phyloP scores from a whole-genome alignment of 176 grass and related monocot genomes.

The Avena atlantica region DNA sequence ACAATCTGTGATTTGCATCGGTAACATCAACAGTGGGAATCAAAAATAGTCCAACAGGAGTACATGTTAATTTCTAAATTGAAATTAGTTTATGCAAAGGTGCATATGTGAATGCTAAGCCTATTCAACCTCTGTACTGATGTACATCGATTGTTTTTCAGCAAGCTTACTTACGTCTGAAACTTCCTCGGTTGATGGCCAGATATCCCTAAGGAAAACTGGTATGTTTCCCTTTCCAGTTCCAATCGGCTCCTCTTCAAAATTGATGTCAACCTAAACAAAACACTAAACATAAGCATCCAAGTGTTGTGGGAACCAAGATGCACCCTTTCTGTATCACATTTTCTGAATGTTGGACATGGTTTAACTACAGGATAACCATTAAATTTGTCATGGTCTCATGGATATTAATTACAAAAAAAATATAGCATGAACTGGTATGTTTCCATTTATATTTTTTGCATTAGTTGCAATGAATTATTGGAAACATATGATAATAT shows the following conservation, averaged over 20 bases:
- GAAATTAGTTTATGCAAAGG: not conserved
- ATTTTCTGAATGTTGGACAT: not conserved
- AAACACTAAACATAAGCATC: not conserved
- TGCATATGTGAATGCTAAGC: constrained; percentile 3
- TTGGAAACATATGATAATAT: not conserved
- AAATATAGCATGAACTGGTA: not conserved
- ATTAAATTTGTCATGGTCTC: not conserved
- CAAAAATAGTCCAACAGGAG: not conserved
- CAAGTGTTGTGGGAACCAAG: not conserved
- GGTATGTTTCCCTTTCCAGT: not conserved
- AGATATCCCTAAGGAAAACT: constrained; percentile 70
- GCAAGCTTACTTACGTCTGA: constrained; percentile 35
- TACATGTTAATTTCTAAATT: not conserved
- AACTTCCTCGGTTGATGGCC: constrained; percentile 76
- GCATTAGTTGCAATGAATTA: not conserved
- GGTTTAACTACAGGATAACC: constrained; percentile 20
- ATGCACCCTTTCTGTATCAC: not conserved
- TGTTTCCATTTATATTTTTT: not conserved
- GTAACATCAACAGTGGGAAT: constrained; percentile 1
- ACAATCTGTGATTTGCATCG: constrained; percentile 46
- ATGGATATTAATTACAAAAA: not conserved
- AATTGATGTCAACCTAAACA: constrained; percentile 23
- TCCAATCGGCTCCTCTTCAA: constrained; percentile 10
- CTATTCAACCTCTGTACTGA: not conserved
- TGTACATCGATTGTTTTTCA: not conserved